phyloP scores from a whole-genome alignment of 495 filamentous ascomycete species.

The Neurospora tetraspora region DNA sequence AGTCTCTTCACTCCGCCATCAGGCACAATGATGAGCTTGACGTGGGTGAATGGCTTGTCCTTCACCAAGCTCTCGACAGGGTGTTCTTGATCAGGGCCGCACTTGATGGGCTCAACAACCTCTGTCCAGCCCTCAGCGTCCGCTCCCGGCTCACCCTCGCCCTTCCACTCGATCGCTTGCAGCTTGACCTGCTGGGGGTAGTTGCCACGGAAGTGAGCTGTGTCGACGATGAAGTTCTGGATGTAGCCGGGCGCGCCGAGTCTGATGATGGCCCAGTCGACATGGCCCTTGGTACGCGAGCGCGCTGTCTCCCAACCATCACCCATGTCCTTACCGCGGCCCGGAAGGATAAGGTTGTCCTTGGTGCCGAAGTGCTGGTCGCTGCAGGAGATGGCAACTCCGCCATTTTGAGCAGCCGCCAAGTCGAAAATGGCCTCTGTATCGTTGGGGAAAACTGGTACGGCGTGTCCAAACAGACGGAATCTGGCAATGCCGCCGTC shows the following conservation, averaged over 20 bases:
- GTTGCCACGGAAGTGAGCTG: constrained; percentile 83
- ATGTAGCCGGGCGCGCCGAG: constrained; percentile 65
- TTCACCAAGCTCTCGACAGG: constrained; percentile 46
- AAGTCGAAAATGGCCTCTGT: constrained; percentile 63
- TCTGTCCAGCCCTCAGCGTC: constrained; percentile 62
- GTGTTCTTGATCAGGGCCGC: constrained; percentile 76
- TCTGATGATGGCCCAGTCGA: constrained; percentile 77
- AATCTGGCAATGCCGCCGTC: constrained; percentile 91
- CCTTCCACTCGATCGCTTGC: constrained; percentile 50
- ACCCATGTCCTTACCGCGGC: constrained; percentile 82
- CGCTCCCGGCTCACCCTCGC: constrained; percentile 41
- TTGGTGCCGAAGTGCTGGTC: constrained; percentile 82
- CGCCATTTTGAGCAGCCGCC: constrained; percentile 73
- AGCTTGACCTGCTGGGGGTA: constrained; percentile 71
- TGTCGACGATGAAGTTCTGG: constrained; percentile 70
- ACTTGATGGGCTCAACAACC: constrained; percentile 55
- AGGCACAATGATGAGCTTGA: constrained; percentile 83
- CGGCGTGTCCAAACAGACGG: constrained; percentile 67
- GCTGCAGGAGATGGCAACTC: constrained; percentile 61
- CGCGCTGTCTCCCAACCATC: constrained; percentile 92
- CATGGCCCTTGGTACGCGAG: constrained; percentile 62
- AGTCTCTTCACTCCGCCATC: constrained; percentile 88
- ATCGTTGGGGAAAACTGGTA: constrained; percentile 58
- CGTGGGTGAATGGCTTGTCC: constrained; percentile 58
- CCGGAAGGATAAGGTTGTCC: constrained; percentile 75